Base-by-base conservation (phyloP, 2,329 filamentous ascomycete species). In the Aspergillus sp. region DNA sequence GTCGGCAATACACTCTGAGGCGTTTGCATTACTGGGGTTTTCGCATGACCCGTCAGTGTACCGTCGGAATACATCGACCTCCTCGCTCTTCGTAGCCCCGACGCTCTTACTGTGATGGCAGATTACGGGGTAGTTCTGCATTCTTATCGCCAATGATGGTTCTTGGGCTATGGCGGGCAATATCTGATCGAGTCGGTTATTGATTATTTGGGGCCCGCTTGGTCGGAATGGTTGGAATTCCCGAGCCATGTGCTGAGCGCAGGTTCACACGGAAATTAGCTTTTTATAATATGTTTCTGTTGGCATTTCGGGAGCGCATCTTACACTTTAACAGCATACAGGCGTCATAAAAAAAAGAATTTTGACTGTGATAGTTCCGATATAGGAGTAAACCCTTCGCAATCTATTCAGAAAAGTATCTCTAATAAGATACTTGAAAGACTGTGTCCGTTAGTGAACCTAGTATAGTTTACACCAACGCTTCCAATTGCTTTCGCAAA, bases 81-180 rank as follows among this genome's bases (percentile, higher is more conserved):
- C 2, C 56, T 78, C 1, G 61, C 66, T 7, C 62, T 70, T 49
- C 60, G 70, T 28, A 62, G 67, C 12, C 73, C 76, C 0, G 74
- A 77, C 62, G 73, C 75, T 3, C 61, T 79, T 1, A 66, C 74
- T 9, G 69, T 79, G 12, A 66, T 78, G 7, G 74, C 74, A 2
- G 71, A 79, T 61, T 78, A 72, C 58, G 74, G 69, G 5, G 68
- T 74, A 1, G 9, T 78, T 2, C 51, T 79, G 13, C 74, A 79
- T 58, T 58, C 63, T 9, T 69, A 67, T 19, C 65, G 66, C 15
- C 64, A 73, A 10, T 70, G 66, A 36, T 79, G 77, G 77, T 61
- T 69, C 2, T 68, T 76, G 41, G 70, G 67, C 4, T 61, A 73
- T 62, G 62, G 68, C n/a, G 72, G 72, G 3, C 5, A 15, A 7